Evolutionary conservation across 108 stramenopile genomes (phyloP).

Genomic region (Aurantiochytrium sp.): DNA sequence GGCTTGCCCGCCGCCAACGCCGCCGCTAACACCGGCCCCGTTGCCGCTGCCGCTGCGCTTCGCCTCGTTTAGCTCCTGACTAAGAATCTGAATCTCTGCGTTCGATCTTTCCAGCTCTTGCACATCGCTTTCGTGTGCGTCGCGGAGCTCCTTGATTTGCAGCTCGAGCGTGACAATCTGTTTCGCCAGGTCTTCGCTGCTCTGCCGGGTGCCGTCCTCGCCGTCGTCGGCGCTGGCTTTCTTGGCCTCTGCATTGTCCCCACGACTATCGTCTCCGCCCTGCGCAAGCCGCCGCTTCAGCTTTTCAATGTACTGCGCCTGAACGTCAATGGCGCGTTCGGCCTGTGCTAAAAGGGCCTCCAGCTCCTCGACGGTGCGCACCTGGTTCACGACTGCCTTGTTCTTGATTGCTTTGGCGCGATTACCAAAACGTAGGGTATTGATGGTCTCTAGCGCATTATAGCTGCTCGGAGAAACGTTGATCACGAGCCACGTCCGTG

Average conservation of each 20-base stretch:
- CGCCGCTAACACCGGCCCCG: too few relatives aligned
- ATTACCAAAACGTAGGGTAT: slow-evolving; percentile 81
- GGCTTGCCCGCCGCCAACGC: too few relatives aligned
- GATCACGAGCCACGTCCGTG: slow-evolving; percentile 71
- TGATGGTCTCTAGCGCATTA: slow-evolving; percentile 77
- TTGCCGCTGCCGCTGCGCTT: not conserved
- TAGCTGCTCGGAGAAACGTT: slow-evolving; percentile 60
- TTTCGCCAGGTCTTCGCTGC: not conserved
- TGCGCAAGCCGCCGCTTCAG: not conserved
- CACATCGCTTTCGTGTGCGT: not conserved
- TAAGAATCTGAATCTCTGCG: not conserved
- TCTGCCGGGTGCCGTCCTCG: not conserved
- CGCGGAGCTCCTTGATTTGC: not conserved
- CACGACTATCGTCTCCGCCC: not conserved
- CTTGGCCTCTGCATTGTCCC: not conserved
- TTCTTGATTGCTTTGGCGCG: slow-evolving; percentile 82
- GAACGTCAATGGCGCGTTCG: slow-evolving; percentile 35
- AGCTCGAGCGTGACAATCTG: not conserved
- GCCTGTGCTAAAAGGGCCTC: slow-evolving; percentile 25
- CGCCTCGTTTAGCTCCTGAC: not conserved
- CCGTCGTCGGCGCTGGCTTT: not conserved
- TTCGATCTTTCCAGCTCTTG: not conserved
- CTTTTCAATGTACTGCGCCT: slow-evolving; percentile 24
- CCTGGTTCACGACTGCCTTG: slow-evolving; percentile 43
- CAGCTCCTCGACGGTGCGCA: slow-evolving; percentile 25